Evolutionary conservation across 2,329 filamentous ascomycete species (phyloP).

Genomic region (Monosporascus cannonballus): DNA sequence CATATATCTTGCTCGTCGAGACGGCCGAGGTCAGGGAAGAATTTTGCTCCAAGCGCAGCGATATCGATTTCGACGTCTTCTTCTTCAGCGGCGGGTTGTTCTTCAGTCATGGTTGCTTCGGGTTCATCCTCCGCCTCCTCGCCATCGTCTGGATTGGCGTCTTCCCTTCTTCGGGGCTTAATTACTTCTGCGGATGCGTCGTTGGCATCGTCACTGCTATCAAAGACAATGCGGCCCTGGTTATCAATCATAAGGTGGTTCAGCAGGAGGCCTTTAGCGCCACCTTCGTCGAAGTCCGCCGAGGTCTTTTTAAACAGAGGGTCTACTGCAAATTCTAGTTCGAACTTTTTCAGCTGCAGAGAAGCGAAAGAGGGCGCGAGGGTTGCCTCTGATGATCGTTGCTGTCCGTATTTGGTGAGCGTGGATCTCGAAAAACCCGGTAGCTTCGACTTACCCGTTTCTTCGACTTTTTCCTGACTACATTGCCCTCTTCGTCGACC

Average conservation of each 20-base stretch:
- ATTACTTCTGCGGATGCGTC: constrained; percentile 40
- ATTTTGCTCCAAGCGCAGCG: constrained; percentile 64
- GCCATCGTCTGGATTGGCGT: constrained; percentile 30
- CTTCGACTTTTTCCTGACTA: constrained; percentile 55
- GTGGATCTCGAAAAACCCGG: background rate
- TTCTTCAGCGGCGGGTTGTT: constrained; percentile 37
- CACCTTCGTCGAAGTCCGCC: constrained; percentile 96
- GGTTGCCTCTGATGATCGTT: constrained; percentile 86
- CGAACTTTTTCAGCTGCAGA: constrained; percentile 92
- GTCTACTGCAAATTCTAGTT: constrained; percentile 93
- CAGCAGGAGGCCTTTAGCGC: constrained; percentile 87
- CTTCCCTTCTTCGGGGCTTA: constrained; percentile 30
- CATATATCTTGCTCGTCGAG: constrained; percentile 89
- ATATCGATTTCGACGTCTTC: constrained; percentile 74
- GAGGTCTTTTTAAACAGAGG: constrained; percentile 99
- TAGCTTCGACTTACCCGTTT: constrained; percentile 57
- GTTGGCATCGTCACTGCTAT: constrained; percentile 84
- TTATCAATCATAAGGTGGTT: constrained; percentile 96
- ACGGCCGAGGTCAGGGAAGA: constrained; percentile 73
- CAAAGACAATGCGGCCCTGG: constrained; percentile 90
- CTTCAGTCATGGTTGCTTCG: constrained; percentile 30
- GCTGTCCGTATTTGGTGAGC: constrained; percentile 32
- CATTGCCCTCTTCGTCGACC: constrained; percentile 54
- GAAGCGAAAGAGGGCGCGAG: constrained; percentile 82
- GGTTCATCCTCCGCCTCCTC: constrained; percentile 32